Evolutionary conservation across 2,329 filamentous ascomycete species (phyloP).

Genomic region (Ceratocystis huliohia): DNA sequence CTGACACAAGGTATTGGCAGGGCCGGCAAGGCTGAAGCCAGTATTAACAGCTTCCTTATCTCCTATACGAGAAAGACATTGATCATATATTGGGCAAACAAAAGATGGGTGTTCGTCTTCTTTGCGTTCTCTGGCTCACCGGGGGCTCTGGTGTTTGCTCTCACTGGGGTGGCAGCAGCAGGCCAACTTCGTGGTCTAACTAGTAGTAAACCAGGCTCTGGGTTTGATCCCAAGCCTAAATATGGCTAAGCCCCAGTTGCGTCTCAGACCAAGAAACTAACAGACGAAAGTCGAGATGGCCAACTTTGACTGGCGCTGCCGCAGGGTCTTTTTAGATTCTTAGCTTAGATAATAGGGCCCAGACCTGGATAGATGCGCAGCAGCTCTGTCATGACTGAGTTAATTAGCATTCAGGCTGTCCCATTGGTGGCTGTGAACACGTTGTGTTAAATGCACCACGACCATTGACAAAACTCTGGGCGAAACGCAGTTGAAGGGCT

Average conservation of each 20-base stretch:
- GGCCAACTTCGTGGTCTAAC: not conserved
- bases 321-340: not conserved
- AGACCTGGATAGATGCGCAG: not conserved
- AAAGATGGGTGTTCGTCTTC: not conserved
- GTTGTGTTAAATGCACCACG: not conserved
- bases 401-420: not conserved
- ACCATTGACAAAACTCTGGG: not conserved
- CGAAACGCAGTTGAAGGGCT: not conserved
- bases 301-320: constrained; percentile 1
- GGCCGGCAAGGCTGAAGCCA: not conserved
- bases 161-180: not conserved
- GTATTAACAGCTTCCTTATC: not conserved
- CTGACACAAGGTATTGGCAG: not conserved
- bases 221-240: not conserved
- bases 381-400: not conserved
- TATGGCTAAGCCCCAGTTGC: not conserved
- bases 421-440: not conserved
- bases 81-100: not conserved
- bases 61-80: not conserved
- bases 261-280: not conserved
- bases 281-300: not conserved
- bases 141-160: not conserved
- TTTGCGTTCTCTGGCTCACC: not conserved
- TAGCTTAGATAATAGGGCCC: not conserved
- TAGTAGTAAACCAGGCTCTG: no score